A percentile compares a stretch with the other conserved stretches of the same genome.
Conservation (phyloP, 164 flowering plant species). For the Brasenia schreberi region DNA sequence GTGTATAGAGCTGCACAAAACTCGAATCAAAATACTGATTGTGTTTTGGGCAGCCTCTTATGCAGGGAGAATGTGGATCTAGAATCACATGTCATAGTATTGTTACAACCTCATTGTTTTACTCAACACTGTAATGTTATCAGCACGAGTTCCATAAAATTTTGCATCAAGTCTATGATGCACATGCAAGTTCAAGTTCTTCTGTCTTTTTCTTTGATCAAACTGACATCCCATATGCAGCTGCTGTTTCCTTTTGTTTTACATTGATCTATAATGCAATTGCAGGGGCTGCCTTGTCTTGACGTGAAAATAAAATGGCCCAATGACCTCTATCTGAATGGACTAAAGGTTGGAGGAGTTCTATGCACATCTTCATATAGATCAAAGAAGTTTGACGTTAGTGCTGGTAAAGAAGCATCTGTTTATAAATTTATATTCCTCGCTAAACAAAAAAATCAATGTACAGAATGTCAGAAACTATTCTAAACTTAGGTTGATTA, state of each 20-base stretch:
- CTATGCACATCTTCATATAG: constrained; percentile 86
- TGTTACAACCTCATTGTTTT: too few species aligned
- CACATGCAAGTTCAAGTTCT: not conserved
- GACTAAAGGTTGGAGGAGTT: constrained; percentile 94
- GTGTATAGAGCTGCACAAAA: too few species aligned
- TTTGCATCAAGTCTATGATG: not conserved
- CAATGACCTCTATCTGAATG: constrained; percentile 88
- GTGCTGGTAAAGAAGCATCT: constrained; percentile 51
- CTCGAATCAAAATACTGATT: too few species aligned
- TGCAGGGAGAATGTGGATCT: too few species aligned
- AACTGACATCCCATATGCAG: not conserved
- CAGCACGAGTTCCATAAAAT: not conserved
- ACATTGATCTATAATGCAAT: constrained; percentile 8
- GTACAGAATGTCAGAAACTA: not conserved
- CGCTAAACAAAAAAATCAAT: not conserved
- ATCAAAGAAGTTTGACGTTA: constrained; percentile 81
- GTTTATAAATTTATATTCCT: not conserved
- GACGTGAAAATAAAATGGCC: constrained; percentile 97
- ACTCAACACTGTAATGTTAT: too few species aligned
- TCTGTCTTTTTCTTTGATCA: not conserved
- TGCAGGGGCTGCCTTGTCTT: constrained; percentile 77
- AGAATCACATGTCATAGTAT: too few species aligned
- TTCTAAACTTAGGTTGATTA: not conserved
- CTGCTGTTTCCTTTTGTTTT: constrained; percentile 2
- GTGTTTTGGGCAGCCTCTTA: too few species aligned